phyloP scores from a whole-genome alignment of 441 rosid species.

The Arabidopsis hybrid region DNA sequence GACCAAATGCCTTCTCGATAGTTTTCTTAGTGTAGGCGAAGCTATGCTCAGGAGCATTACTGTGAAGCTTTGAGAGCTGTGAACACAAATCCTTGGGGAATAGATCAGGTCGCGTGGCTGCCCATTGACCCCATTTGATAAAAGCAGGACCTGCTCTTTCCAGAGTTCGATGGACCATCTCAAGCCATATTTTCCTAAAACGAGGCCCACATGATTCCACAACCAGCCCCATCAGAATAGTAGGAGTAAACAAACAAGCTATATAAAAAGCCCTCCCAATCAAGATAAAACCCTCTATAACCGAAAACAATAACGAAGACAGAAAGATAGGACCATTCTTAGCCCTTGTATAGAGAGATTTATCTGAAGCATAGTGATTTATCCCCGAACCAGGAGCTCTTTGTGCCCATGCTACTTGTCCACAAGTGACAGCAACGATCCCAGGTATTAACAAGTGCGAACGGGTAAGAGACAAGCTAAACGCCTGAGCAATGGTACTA shows the following conservation, averaged over 20 bases:
- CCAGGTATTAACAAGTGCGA: conserved; percentile 74
- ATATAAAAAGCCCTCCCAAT: conserved; percentile 83
- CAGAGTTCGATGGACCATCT: conserved; percentile 77
- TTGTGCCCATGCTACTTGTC: conserved; percentile 77
- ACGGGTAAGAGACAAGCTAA: conserved; percentile 83
- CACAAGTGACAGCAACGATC: conserved; percentile 62
- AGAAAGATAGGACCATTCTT: conserved; percentile 82
- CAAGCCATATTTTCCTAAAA: conserved; percentile 83
- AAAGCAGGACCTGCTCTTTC: conserved; percentile 98
- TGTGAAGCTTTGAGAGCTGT: conserved; percentile 95
- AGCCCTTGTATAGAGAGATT: conserved; percentile 72
- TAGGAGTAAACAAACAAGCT: conserved; percentile 81
- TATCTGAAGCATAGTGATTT: conserved; percentile 58
- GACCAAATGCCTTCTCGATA: conserved; percentile 94
- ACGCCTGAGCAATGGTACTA: conserved; percentile 81
- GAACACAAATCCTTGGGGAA: conserved; percentile 92
- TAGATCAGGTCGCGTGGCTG: conserved; percentile 99
- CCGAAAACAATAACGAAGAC: conserved; percentile 55
- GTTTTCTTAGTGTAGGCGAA: conserved; percentile 87
- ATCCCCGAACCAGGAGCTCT: conserved; percentile 49
- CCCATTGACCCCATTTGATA: conserved; percentile 99
- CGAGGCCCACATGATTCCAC: conserved; percentile 70
- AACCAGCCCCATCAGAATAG: conserved; percentile 84
- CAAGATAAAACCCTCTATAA: conserved; percentile 70
- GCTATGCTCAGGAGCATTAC: conserved; percentile 92